Evolutionary conservation across 768 basidiomycete genomes (phyloP).

Genomic region (Leccinum olivaceopallidum): DNA sequence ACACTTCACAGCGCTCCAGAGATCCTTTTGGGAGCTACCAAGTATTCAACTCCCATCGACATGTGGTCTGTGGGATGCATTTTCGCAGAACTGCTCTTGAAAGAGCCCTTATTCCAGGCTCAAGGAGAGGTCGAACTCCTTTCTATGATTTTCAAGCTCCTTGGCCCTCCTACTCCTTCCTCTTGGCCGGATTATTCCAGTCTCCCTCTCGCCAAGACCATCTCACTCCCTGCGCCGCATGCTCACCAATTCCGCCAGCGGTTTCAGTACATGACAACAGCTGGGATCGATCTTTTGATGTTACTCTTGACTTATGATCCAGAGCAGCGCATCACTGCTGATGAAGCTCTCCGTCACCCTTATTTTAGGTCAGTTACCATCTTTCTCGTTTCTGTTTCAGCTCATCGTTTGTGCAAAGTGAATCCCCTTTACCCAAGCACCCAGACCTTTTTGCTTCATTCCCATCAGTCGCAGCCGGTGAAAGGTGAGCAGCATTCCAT

Average conservation of each 20-base stretch:
- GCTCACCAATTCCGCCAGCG: constrained; percentile 77
- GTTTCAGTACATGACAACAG: constrained; percentile 80
- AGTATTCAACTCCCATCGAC: constrained; percentile 94
- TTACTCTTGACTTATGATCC: constrained; percentile 90
- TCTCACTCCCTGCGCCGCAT: constrained; percentile 75
- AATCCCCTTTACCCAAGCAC: constrained; percentile 94
- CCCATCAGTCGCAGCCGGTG: constrained; percentile 94
- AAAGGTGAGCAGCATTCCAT: constrained; percentile 59
- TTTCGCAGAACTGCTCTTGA: constrained; percentile 92
- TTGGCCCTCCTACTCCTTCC: constrained; percentile 86
- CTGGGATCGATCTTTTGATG: constrained; percentile 83
- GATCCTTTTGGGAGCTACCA: constrained; percentile 88
- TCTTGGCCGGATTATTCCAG: constrained; percentile 85
- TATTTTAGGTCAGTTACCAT: constrained; percentile 71
- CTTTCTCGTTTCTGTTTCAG: background rate
- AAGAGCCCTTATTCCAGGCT: constrained; percentile 98
- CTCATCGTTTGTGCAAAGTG: constrained; percentile 45
- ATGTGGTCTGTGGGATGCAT: constrained; percentile 99
- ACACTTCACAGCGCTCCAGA: constrained; percentile 75
- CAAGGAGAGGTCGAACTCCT: constrained; percentile 92
- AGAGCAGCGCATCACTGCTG: constrained; percentile 79
- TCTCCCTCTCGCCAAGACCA: constrained; percentile 79
- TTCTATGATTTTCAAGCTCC: constrained; percentile 90
- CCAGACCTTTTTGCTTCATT: constrained; percentile 95
- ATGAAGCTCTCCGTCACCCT: constrained; percentile 86